Evolutionary conservation across 768 basidiomycete genomes (phyloP), one percentile per base, ranked within the genome.

Genomic region (Tulasnella sp.): DNA sequence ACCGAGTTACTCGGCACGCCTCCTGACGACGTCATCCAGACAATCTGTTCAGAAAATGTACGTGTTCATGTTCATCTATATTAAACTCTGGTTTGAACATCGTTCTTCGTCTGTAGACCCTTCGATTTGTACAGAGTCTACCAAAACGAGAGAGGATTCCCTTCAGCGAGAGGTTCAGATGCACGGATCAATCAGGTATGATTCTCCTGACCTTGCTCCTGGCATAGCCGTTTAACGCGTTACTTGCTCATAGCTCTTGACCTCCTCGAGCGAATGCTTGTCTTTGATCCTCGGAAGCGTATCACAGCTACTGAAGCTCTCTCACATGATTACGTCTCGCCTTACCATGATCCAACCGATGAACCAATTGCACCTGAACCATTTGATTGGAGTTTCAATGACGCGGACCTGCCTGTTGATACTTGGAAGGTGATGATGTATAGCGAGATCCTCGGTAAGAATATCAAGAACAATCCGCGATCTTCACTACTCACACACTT

Each of bases 341-440:
- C 93, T 2, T 99, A 99, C 63, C 95, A 99, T 62, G 95, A 99
- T 66, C 91, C 93, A 6, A 90, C 89, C 2, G 95, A 99, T 63
- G 95, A 99, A 64, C 95, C 95, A 7, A 80, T 82, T 16, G 88
- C 95, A 10, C 78, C 72, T 15, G 91, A 96, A 63, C 83, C 85
- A 62, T 99, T 99, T 61, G 95, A 99, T 67, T 99, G 95, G 95
- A 86, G 82, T 61, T 99, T 99, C 77, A 99, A 99, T 66, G 95
- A 99, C 57, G 95, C 95, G 16, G 95, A 99, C 65, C 72, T 99
- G 39, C 95, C 95, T 0, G 86, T 98, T 9, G 95, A 99, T 61
- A 93, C 89, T 1, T 99, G 95, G 95, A 98, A 96, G 69, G 93
- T 95, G 63, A 99, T 99, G 95, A 99, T 99, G 93, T 98, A 98